Conservation (phyloP, 2,329 filamentous ascomycete species). For the Nannizzia gypsea region DNA sequence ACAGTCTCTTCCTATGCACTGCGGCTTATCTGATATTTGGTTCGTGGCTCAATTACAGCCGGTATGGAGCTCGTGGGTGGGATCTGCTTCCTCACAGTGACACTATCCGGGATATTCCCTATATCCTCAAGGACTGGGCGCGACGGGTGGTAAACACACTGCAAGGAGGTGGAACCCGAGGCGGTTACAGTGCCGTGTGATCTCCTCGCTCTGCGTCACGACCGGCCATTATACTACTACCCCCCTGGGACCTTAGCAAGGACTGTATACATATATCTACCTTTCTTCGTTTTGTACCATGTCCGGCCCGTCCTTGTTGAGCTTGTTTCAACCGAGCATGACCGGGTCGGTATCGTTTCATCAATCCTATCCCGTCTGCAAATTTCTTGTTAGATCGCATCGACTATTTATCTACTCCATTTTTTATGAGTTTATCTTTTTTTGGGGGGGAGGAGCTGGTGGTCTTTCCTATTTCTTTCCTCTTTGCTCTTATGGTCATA, state of each 20-base stretch:
- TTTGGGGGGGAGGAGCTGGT: background rate
- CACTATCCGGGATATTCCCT: constrained; percentile 81
- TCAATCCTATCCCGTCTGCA: background rate
- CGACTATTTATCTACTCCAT: background rate
- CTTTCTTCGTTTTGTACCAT: background rate
- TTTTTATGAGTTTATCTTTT: background rate
- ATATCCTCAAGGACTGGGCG: constrained; percentile 79
- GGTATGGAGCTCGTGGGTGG: constrained; percentile 89
- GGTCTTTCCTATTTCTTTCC: background rate
- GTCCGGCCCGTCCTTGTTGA: background rate
- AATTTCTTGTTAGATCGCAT: background rate
- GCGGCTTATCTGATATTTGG: constrained; percentile 94
- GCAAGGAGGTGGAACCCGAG: constrained; percentile 70
- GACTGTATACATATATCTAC: background rate
- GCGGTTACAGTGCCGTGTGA: constrained; percentile 89
- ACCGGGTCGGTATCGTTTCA: background rate
- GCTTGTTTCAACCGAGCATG: background rate
- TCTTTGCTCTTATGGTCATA: too few species aligned
- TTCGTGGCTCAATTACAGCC: constrained; percentile 97
- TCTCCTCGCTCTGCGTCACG: background rate
- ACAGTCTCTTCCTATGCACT: constrained; percentile 68
- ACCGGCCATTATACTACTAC: background rate
- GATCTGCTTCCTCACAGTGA: constrained; percentile 88
- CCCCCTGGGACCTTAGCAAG: background rate
- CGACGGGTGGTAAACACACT: constrained; percentile 70